phyloP scores from a whole-genome alignment of 116 monocot genomes.

The Thalassia testudinum region DNA sequence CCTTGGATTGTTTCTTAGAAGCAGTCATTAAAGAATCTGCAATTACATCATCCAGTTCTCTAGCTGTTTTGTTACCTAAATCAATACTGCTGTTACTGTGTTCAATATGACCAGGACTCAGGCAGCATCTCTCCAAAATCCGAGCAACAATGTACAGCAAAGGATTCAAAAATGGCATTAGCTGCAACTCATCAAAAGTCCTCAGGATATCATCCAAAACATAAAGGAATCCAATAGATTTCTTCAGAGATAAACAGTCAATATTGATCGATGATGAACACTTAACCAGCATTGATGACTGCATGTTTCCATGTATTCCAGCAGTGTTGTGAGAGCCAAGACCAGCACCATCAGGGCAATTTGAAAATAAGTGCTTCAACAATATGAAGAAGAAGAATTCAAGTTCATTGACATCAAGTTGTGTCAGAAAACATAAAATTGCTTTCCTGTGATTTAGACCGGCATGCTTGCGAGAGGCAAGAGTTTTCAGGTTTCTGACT shows the following conservation, averaged over 20 bases:
- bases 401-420: constrained; percentile 73
- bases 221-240: constrained; percentile 63
- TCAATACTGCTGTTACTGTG: neutral
- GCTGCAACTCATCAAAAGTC: constrained; percentile 64
- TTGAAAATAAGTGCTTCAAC: constrained; percentile 45
- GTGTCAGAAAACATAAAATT: constrained; percentile 57
- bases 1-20: constrained; percentile 18
- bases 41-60: neutral
- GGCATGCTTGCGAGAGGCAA: constrained; percentile 69
- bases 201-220: constrained; percentile 60
- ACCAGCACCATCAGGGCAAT: neutral
- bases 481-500: constrained; percentile 61
- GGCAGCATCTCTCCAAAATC: constrained; percentile 56
- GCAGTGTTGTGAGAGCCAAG: neutral
- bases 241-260: constrained; percentile 41
- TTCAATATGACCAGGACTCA: constrained; percentile 13
- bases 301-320: neutral
- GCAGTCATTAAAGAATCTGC: neutral
- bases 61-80: neutral
- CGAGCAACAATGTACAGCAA: constrained; percentile 46
- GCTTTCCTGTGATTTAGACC: constrained; percentile 63
- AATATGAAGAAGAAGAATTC: constrained; percentile 56
- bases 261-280: constrained; percentile 12
- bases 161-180: constrained; percentile 52
- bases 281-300: constrained; percentile 17